Evolutionary conservation across 257 asterid genomes (phyloP), one percentile per base, ranked within the genome.

Genomic region (Handroanthus guayacan): DNA sequence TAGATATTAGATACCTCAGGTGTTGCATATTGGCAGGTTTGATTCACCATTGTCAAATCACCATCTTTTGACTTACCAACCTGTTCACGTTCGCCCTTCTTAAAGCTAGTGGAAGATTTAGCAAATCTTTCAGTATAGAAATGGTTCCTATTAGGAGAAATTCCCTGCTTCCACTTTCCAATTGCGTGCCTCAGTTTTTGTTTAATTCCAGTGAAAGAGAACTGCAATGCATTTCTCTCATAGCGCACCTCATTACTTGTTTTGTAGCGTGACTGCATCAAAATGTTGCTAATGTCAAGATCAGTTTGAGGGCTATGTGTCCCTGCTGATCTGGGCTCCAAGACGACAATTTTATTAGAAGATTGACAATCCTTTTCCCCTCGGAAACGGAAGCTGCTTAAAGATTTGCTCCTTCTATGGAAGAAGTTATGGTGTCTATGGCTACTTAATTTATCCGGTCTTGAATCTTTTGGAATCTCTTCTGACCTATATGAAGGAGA

Each of bases 61-160:
- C 64, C 73, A 9, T 77, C 82, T 78, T 81, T 82, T 50, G 69
- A 63, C 75, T 80, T 85, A 38, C 76, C 81, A 16, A 63, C 72
- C 72, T 62, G 80, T 51, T 82, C 90, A 72, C 54, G 80, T 51
- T 82, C 90, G 74, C 58, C 84, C 36, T 72, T 70, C 82, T 65
- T 83, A 14, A 75, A 31, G 61, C 82, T 77, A 52, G 77, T 48
- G 36, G 80, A 81, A 56, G 90, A 78, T 71, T 76, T 86, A 48
- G 91, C 83, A 83, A 79, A 86, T 76, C 77, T 84, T 82, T 89
- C 95, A 31, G 84, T 83, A 67, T 78, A 87, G 69, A 89, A 89
- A 80, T 89, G 91, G 80, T 89, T 86, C 75, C 92, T 86, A 71
- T 87, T 89, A 62, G 95, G 89, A 79, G 95, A 89, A 56, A 74